phyloP scores from a whole-genome alignment of 1,139 yeast species.

The Yamadazyma blattariae region DNA sequence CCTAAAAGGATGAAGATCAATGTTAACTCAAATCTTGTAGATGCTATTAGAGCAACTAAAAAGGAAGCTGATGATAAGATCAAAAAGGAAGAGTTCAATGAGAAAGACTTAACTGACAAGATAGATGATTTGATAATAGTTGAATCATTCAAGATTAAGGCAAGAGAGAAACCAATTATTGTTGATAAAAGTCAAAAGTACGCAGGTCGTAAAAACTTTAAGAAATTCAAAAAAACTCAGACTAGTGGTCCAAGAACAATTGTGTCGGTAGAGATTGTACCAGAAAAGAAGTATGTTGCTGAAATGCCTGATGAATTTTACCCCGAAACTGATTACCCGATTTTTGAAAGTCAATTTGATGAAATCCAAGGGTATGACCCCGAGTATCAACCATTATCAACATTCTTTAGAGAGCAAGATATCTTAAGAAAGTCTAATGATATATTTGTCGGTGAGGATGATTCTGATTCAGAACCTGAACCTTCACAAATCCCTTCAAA shows the following conservation, averaged over 20 bases:
- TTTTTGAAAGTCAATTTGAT: slow-evolving; percentile 2
- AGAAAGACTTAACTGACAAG: slow-evolving; percentile 9
- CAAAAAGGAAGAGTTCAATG: slow-evolving; percentile 14
- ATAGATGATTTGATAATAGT: slow-evolving; percentile 31
- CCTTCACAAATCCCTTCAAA: slow-evolving; percentile 2
- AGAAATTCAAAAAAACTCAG: slow-evolving; percentile 22
- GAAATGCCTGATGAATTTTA: too few relatives aligned
- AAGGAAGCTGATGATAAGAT: slow-evolving; percentile 22
- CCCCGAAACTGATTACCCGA: slow-evolving; percentile 17
- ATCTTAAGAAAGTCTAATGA: slow-evolving; percentile 1
- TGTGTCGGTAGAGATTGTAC: too few relatives aligned
- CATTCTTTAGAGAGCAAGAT: background rate
- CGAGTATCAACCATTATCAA: background rate
- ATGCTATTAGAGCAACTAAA: slow-evolving; percentile 35
- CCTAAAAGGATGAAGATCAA: slow-evolving; percentile 1
- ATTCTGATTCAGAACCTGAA: slow-evolving; percentile 5
- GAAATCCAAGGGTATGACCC: slow-evolving; percentile 2
- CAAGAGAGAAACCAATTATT: slow-evolving; percentile 10
- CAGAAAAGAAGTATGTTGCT: too few relatives aligned
- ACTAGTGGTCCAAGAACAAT: too few relatives aligned
- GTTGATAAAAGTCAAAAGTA: slow-evolving; percentile 10
- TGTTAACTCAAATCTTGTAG: slow-evolving; percentile 17
- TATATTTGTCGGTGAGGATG: slow-evolving; percentile 7
- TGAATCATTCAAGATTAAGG: slow-evolving; percentile 28
- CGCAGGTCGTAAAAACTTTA: slow-evolving; percentile 34